Conservation (phyloP, 2,329 filamentous ascomycete species). For the Curvularia eragrostidis region DNA sequence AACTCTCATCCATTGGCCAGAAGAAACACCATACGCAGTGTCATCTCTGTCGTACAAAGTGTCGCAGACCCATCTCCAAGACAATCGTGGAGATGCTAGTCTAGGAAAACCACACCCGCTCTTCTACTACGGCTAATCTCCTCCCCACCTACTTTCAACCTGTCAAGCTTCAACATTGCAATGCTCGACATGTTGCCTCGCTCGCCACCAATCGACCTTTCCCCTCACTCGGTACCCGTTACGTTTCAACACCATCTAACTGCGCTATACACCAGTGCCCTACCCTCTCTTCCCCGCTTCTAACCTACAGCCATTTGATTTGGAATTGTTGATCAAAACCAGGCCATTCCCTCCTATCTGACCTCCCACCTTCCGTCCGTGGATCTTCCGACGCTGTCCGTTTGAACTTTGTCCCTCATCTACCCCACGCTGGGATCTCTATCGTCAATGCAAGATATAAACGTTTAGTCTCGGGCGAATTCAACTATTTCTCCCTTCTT, state of each 20-base stretch:
- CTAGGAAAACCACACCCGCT: neutral
- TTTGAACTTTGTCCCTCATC: conserved; percentile 13
- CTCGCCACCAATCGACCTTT: neutral
- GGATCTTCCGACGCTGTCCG: conserved; percentile 15
- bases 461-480: neutral
- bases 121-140: neutral
- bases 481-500: neutral
- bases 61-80: conserved; percentile 4
- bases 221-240: neutral
- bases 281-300: neutral
- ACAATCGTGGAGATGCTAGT: neutral
- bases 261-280: neutral
- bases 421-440: neutral
- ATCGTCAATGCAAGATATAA: conserved; percentile 13
- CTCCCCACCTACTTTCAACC: neutral
- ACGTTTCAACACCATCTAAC: neutral
- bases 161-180: neutral
- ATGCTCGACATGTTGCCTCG: neutral
- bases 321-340: neutral
- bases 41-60: conserved; percentile 3
- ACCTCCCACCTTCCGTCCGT: neutral
- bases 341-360: neutral
- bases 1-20: neutral
- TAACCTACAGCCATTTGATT: neutral
- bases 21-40: neutral